phyloP scores from a whole-genome alignment of 306 rosid genomes.

The Cucumis melo region DNA sequence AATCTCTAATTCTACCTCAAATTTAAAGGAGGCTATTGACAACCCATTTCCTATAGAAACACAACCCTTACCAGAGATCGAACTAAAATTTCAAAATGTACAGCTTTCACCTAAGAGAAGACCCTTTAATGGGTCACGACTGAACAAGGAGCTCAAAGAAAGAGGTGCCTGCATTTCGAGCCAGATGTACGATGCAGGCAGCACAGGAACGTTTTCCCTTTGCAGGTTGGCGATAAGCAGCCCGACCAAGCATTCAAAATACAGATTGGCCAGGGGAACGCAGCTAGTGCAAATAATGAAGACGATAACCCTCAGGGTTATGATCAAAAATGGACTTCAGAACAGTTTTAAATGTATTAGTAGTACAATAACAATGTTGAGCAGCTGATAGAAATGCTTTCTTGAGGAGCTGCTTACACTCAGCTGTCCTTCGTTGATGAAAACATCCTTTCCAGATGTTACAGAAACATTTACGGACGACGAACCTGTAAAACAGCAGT shows the following conservation, averaged over 20 bases:
- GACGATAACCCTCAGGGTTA: not conserved
- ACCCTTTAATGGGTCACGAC: not conserved
- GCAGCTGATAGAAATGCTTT: constrained; percentile 28
- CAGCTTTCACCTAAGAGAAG: not conserved
- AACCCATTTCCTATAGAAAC: not conserved
- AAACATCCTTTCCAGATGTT: constrained; percentile 61
- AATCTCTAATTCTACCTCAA: not conserved
- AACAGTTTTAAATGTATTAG: constrained; percentile 4
- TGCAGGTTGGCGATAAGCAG: not conserved
- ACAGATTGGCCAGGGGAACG: not conserved
- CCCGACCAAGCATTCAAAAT: not conserved
- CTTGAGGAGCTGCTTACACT: constrained; percentile 29
- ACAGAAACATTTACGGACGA: constrained; percentile 66
- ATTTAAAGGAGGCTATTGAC: not conserved
- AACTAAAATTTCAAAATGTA: not conserved
- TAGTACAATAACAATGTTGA: constrained; percentile 25
- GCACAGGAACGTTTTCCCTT: not conserved
- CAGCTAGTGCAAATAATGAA: not conserved
- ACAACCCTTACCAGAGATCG: not conserved
- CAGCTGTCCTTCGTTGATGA: constrained; percentile 41
- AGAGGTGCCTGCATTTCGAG: not conserved
- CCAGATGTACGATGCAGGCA: not conserved
- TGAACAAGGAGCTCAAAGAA: not conserved
- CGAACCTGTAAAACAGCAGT: constrained; percentile 40
- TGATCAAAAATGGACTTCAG: not conserved